Base-by-base conservation (phyloP, 2,329 filamentous ascomycete species). In the Fusarium falciforme region DNA sequence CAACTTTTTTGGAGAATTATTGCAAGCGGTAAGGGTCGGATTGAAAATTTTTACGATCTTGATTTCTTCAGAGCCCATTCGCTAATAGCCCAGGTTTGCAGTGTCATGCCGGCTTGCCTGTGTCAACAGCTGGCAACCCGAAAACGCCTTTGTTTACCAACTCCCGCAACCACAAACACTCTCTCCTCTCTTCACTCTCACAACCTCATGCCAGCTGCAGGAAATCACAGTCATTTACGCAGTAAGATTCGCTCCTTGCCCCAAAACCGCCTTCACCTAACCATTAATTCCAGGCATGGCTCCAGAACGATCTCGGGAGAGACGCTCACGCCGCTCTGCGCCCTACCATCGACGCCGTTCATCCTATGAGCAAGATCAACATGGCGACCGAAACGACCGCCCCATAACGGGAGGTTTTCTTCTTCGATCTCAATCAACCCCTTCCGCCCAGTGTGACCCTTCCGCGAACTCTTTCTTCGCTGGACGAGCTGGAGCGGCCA, bases 191-290 rank as follows among this genome's bases (percentile, higher is more conserved):
- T n/a, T 49, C 44, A 29, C 8, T 49, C 25, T 11, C 25, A 11
- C 16, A 49, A 27, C 1, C 9, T 11, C 22, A n/a, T 1, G 1
- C 16, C 14, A 10, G 10, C 8, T 2, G 20, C 9, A 5, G 3
- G 6, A 1, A n/a, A 29, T 29, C 44, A n/a, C 44, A 27, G 1
- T 6, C 16, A 17, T 4, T 17, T 25, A 6, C 44, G 4, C 22
- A 27, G 22, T n/a, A 27, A 27, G 44, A 29, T n/a, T 29, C 9
- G 4, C 25, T 6, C 16, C 6, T 4, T 27, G 5, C 44, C 9
- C 2, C 8, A n/a, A n/a, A 7, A 2, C 9, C 5, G 1, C 9
- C 25, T n/a, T n/a, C 0, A n/a, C 1, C 42, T 25, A 10, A 44
- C 20, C 12, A 2, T 5, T 6, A 2, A 14, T 25, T 2, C 20